Evolutionary conservation across 257 asterid species (phyloP).

Genomic region (Fraxinus excelsior): DNA sequence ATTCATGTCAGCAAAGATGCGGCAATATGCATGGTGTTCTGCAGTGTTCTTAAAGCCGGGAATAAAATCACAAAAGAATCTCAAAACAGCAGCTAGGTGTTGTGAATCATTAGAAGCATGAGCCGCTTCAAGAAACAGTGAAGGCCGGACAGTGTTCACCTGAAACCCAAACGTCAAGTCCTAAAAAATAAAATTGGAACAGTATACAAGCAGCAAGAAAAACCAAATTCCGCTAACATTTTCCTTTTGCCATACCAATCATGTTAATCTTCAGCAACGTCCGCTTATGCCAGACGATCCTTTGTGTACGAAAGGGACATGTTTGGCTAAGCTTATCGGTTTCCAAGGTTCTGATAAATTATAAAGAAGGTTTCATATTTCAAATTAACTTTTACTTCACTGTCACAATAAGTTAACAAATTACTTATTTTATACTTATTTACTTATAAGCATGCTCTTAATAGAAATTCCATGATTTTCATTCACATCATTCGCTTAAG

Average conservation of each 20-base stretch:
- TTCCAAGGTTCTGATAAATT: background rate
- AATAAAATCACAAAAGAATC: conserved; percentile 85
- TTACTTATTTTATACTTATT: no score
- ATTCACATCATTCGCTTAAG: background rate
- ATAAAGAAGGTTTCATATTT: background rate
- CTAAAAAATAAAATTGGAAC: background rate
- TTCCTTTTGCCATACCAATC: background rate
- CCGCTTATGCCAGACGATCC: background rate
- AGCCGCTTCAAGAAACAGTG: conserved; percentile 91
- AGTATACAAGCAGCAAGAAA: background rate
- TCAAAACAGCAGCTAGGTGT: conserved; percentile 77
- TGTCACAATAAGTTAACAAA: background rate
- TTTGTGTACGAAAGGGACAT: background rate
- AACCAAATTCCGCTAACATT: background rate
- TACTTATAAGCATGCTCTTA: background rate
- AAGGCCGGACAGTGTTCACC: conserved; percentile 81
- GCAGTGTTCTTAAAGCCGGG: conserved; percentile 80
- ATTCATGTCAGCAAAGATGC: conserved; percentile 58
- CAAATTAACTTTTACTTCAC: background rate
- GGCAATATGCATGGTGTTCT: conserved; percentile 55
- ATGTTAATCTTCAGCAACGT: background rate
- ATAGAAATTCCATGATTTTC: background rate
- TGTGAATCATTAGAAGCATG: conserved; percentile 74
- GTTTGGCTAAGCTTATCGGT: background rate
- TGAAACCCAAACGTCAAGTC: conserved; percentile 33